A percentile compares a stretch with the other conserved stretches of the same genome.
Evolutionary conservation across 1,284 basidiomycete genomes (phyloP).

Genomic region (Cutaneotrichosporon cyanovorans): DNA sequence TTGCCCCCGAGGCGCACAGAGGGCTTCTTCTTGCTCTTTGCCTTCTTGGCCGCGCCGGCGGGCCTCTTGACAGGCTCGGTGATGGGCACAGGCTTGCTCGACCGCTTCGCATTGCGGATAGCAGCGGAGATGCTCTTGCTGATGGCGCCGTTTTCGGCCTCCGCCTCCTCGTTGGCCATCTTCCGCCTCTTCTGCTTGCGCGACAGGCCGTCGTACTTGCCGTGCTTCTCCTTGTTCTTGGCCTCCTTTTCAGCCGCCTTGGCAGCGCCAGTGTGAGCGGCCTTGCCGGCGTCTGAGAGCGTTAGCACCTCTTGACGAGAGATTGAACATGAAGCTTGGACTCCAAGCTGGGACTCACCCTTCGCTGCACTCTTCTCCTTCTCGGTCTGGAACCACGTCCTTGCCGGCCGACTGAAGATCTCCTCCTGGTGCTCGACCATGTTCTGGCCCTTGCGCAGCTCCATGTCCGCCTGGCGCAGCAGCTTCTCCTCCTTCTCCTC

Average conservation of each 20-base stretch:
- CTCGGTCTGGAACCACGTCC: conserved; percentile 94
- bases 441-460: conserved; percentile 89
- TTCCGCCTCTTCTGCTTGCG: conserved; percentile 76
- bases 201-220: conserved; percentile 75
- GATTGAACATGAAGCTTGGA: too few relatives aligned
- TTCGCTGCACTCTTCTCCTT: conserved; percentile 75
- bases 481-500: conserved; percentile 97
- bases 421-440: conserved; percentile 91
- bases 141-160: conserved; percentile 51
- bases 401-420: conserved; percentile 84
- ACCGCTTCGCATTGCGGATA: conserved; percentile 78
- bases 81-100: conserved; percentile 55
- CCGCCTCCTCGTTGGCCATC: conserved; percentile 72
- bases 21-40: conserved; percentile 8
- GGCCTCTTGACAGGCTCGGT: conserved; percentile 24
- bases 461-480: conserved; percentile 87
- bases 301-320: background rate
- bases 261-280: conserved; percentile 49
- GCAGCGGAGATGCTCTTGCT: conserved; percentile 58
- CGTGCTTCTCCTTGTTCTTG: conserved; percentile 60
- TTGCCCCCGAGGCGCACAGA: conserved; percentile 7
- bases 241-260: conserved; percentile 44
- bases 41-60: conserved; percentile 10
- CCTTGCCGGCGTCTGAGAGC: conserved; percentile 62
- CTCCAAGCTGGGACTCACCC: too few relatives aligned